Base-by-base conservation (phyloP, 164 flowering plant species). In the Cinnamomum micranthum region DNA sequence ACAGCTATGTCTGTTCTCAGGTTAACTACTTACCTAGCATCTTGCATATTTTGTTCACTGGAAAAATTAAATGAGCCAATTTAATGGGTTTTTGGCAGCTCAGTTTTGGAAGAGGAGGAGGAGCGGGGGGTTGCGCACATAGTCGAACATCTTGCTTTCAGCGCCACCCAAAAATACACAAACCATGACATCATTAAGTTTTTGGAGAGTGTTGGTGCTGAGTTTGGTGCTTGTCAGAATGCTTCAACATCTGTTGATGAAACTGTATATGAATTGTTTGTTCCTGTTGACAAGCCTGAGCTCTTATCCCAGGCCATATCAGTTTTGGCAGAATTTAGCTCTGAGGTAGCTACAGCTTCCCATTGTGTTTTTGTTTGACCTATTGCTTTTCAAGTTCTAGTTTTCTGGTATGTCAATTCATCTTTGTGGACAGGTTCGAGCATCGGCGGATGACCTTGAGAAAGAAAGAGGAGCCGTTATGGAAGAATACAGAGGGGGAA, bases 101-200 rank as follows among this genome's bases (percentile, higher is more conserved):
- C 98, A 86, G 94, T 95, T 83, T 82, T 91, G 87, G 98, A 95
- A 85, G 98, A 92, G 86, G 97, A 95, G 79, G 90, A 90, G 74
- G 97, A 95, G 77, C 92, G 97, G 50, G 98, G 98, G 73, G 98
- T 95, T 80, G 98, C 98, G 79, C 98, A 95, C 80, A 88, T 95
- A 73, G 95, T 92, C 67, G 97, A 92, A 86, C 98, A 95, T 84
- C 95, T 95, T 74, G 97, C 98, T 41, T 95, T 95, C 82, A 91
- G 97, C 82, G 98, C 98, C 59, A 95, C 98, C 22, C 76, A 79
- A 77, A 95, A 85, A 50, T 95, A 92, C 74, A 90, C 95, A 35
- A 95, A 95, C 80, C 98, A 92, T 78, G 97, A 95, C 75, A 89
- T 95, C 67, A 80, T 95, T 75, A 95, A 87, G 74, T 95, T 95